Percentiles rank a stretch among this genome's conserved stretches.
These are phyloP conservation scores for Dendrostoma leiphaemia DNA, from an alignment of 2,329 filamentous ascomycete species.

Conservation along the genomic window DNA sequence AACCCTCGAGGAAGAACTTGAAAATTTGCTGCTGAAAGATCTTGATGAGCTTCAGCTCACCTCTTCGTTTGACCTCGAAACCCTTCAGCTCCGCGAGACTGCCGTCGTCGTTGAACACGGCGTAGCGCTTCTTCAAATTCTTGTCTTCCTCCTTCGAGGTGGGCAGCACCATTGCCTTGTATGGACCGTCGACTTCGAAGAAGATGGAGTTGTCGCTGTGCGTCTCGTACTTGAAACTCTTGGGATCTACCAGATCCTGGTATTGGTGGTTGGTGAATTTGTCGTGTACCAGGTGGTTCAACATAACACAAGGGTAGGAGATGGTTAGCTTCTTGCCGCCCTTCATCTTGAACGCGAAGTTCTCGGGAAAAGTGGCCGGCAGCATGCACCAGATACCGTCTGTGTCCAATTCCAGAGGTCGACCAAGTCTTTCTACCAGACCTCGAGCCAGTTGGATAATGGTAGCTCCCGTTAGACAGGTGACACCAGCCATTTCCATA, in stretches of 20 bases:
- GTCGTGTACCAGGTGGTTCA: constrained; percentile 94
- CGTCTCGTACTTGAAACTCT: constrained; percentile 87
- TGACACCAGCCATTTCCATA: constrained; percentile 98
- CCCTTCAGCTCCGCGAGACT: constrained; percentile 94
- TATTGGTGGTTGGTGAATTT: constrained; percentile 98
- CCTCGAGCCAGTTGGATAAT: constrained; percentile 97
- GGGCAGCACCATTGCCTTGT: constrained; percentile 94
- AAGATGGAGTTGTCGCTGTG: constrained; percentile 99
- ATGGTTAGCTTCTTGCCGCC: constrained; percentile 96
- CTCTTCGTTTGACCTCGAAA: constrained; percentile 95
- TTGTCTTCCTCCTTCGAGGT: constrained; percentile 99
- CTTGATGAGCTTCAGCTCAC: constrained; percentile 98
- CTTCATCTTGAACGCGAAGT: constrained; percentile 90
- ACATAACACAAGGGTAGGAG: constrained; percentile 97
- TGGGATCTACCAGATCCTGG: constrained; percentile 78
- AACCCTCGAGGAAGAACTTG: constrained; percentile 96
- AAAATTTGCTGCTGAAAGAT: constrained; percentile 99
- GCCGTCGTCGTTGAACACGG: constrained; percentile 97
- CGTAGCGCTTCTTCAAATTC: constrained; percentile 98
- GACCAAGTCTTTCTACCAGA: constrained; percentile 87
- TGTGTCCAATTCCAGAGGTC: constrained; percentile 91
- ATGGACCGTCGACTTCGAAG: constrained; percentile 97
- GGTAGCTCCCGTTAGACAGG: constrained; percentile 89
- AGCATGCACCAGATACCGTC: constrained; percentile 99
- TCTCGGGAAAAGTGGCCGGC: constrained; percentile 92